Base-by-base conservation (phyloP, 1,284 basidiomycete species). In the Microbotryum intermedium region DNA sequence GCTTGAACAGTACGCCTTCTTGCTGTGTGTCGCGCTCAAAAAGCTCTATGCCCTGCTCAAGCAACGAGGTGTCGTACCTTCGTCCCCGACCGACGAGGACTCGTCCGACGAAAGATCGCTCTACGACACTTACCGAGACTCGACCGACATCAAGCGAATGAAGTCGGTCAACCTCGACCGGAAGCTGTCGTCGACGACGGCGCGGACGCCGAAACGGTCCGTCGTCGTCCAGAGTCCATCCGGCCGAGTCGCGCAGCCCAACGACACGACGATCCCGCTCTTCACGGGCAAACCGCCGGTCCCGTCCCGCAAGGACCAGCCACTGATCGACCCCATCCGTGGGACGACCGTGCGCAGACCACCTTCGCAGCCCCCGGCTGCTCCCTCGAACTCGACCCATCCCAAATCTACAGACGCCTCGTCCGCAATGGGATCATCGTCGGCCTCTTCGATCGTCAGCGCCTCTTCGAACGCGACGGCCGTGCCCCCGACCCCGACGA, bases 201-300 rank as follows among this genome's bases (percentile, higher is more conserved):
- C 93, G 18, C 84, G 87, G 51, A 75, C 95, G 64, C 91, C 95
- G 6, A 93, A 90, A 75, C 85, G 91, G 48, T 97, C 93, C 21
- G 97, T 90, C 4, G 86, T 99, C 44, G 87, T 98, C 50, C 94
- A 97, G 75, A 90, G 88, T 71, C 94, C 94, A n/a, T 83, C 90
- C 5, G 93, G 91, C 43, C 83, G 86, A 72, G 85, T 84, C 61
- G 90, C 87, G 4, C 86, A 89, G 69, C 81, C 85, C 28, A 78
- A 79, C 55, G 64, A 80, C 71, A 69, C 77, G 72, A 62, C 81
- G 77, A 43, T 57, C 44, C 26, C 55, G 23, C 44, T 64, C 43
- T 62, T 62, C 51, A 57, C 61, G 49, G 43, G 57, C 23, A 68
- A 68, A 30, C 66, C 66, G 43, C 66, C 66, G 2, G 60, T 68